Evolutionary conservation across 1,284 basidiomycete genomes (phyloP).

Genomic region (Austroboletus sp.): DNA sequence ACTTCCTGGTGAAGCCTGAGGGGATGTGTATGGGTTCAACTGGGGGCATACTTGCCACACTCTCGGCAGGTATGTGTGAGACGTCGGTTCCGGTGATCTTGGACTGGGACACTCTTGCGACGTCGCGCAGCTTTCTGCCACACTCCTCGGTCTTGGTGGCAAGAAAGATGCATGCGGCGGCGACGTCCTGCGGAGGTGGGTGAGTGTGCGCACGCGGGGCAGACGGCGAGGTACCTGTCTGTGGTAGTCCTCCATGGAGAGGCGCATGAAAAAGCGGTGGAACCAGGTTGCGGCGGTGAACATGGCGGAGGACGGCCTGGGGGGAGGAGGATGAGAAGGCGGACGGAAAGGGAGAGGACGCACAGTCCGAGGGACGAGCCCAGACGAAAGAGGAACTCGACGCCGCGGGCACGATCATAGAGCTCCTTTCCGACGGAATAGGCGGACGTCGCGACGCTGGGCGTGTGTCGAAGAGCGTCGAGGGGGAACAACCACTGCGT

Average conservation of each 20-base stretch:
- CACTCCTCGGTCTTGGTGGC: constrained; percentile 90
- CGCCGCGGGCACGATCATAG: constrained; percentile 67
- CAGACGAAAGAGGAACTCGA: constrained; percentile 74
- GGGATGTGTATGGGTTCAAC: constrained; percentile 5
- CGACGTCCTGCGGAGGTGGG: constrained; percentile 62
- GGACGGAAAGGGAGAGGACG: constrained; percentile 8
- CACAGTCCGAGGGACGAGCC: constrained; percentile 68
- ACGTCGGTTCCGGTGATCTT: constrained; percentile 58
- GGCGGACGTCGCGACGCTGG: constrained; percentile 43
- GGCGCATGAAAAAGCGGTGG: constrained; percentile 92
- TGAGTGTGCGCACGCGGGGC: constrained; percentile 9
- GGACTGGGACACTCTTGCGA: constrained; percentile 69
- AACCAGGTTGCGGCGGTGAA: constrained; percentile 85
- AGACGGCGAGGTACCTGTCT: constrained; percentile 50
- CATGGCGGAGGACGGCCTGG: constrained; percentile 69
- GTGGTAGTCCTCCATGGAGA: constrained; percentile 77
- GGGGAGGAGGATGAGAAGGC: constrained; percentile 14
- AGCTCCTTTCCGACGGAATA: constrained; percentile 58
- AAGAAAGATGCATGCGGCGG: constrained; percentile 84
- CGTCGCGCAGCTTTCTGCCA: constrained; percentile 77
- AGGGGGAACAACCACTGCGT: constrained; percentile 69
- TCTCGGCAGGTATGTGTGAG: constrained; percentile 51
- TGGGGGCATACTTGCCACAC: constrained; percentile 42
- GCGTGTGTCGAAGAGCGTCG: constrained; percentile 51
- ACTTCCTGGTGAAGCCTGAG: constrained; percentile 50